Percentiles rank a stretch among this genome's conserved stretches.
phyloP scores from a whole-genome alignment of 768 basidiomycete species.

The Pulveroboletus sp. region DNA sequence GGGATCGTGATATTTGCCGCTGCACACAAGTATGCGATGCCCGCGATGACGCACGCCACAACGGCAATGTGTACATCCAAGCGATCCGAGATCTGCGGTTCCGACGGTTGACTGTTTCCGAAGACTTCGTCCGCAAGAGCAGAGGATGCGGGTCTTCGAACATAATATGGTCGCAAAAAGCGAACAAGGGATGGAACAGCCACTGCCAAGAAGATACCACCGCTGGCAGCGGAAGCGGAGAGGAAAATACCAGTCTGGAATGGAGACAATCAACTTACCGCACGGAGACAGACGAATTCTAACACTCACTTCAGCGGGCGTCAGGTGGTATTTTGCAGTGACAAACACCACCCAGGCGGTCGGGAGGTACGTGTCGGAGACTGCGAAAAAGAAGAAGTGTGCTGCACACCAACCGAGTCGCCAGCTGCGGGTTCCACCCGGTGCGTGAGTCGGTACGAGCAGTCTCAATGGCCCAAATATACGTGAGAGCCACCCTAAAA shows the following conservation, averaged over 20 bases:
- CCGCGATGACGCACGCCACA: slow-evolving; percentile 16
- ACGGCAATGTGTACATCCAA: slow-evolving; percentile 29
- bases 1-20: slow-evolving; percentile 12
- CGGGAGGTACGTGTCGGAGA: slow-evolving; percentile 12
- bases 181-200: slow-evolving; percentile 23
- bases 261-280: not conserved
- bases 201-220: slow-evolving; percentile 17
- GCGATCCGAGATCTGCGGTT: slow-evolving; percentile 17
- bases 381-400: slow-evolving; percentile 23
- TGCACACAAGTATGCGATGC: slow-evolving; percentile 10
- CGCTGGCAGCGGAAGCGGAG: slow-evolving; percentile 13
- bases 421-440: slow-evolving; percentile 24
- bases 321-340: slow-evolving; percentile 26
- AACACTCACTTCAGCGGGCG: slow-evolving; percentile 23
- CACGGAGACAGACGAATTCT: not conserved
- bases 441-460: slow-evolving; percentile 16
- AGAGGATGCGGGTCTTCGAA: not conserved
- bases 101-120: not conserved
- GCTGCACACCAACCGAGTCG: slow-evolving; percentile 27
- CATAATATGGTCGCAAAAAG: slow-evolving; percentile 25
- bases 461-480: slow-evolving; percentile 25
- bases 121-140: not conserved
- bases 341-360: slow-evolving; percentile 21
- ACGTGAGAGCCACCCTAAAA: not conserved
- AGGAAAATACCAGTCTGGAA: slow-evolving; percentile 29